A percentile compares a stretch with the other conserved stretches of the same genome.
phyloP scores from a whole-genome alignment of 768 basidiomycete genomes.

The Auriculariales sp. region DNA sequence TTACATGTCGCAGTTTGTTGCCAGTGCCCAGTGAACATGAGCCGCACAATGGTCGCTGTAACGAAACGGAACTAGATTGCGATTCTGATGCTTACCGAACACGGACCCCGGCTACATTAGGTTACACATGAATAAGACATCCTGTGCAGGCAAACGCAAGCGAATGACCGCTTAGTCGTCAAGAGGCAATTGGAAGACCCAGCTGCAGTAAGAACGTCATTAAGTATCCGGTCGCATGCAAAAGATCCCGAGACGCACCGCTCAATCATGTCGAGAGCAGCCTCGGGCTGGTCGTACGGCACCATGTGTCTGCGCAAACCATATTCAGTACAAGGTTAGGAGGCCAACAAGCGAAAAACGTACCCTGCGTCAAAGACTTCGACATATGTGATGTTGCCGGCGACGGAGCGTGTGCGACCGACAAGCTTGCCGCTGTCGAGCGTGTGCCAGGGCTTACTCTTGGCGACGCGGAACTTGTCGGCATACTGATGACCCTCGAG shows the following conservation, averaged over 20 bases:
- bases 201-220: not conserved
- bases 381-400: constrained; percentile 80
- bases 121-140: too few relatives aligned
- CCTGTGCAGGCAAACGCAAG: too few relatives aligned
- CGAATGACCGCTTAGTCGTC: not conserved
- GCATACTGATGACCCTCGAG: constrained; percentile 41
- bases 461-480: constrained; percentile 38
- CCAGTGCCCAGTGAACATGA: too few relatives aligned
- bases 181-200: not conserved
- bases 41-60: too few relatives aligned
- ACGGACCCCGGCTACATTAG: too few relatives aligned
- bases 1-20: too few relatives aligned
- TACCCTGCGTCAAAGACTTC: constrained; percentile 69
- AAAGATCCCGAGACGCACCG: not conserved
- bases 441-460: constrained; percentile 42
- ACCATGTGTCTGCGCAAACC: constrained; percentile 59
- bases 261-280: constrained; percentile 35
- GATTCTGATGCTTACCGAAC: too few relatives aligned
- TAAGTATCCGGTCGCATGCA: not conserved
- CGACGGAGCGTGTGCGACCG: constrained; percentile 60
- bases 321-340: constrained; percentile 1
- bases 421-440: constrained; percentile 35
- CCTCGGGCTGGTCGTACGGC: constrained; percentile 81
- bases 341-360: constrained; percentile 12
- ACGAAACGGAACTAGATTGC: too few relatives aligned